These are phyloP conservation scores for Myxozyma neglecta DNA, from an alignment of 805 yeast species.

Conservation along the genomic window DNA sequence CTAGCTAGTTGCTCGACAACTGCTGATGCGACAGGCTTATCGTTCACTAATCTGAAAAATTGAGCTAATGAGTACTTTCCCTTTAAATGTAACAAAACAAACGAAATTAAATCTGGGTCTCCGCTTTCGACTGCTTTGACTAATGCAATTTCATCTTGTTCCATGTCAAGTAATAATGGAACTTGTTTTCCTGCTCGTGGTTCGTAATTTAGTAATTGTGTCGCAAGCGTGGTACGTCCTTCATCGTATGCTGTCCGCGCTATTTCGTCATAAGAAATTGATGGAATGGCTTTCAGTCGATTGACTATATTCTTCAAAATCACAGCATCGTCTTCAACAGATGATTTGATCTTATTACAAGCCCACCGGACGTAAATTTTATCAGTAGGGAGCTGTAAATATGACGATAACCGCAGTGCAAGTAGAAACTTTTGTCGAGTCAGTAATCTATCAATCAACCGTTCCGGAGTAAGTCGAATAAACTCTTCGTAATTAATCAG, in stretches of 20 bases:
- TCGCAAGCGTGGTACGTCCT: conserved; percentile 72
- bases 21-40: conserved; percentile 46
- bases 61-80: conserved; percentile 61
- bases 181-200: conserved; percentile 61
- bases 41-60: conserved; percentile 64
- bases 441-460: conserved; percentile 57
- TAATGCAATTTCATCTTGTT: conserved; percentile 69
- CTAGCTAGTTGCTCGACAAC: conserved; percentile 44
- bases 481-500: conserved; percentile 64
- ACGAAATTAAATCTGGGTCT: conserved; percentile 58
- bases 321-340: conserved; percentile 53
- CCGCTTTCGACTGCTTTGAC: conserved; percentile 62
- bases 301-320: conserved; percentile 52
- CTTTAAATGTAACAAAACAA: conserved; percentile 56
- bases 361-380: conserved; percentile 79
- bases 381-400: conserved; percentile 50
- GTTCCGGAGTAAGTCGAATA: conserved; percentile 53
- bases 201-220: conserved; percentile 67
- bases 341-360: conserved; percentile 56
- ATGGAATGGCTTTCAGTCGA: conserved; percentile 46
- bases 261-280: conserved; percentile 59
- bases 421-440: conserved; percentile 59
- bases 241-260: conserved; percentile 72
- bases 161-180: conserved; percentile 64
- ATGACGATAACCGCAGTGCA: conserved; percentile 60